Conservation (phyloP, 2,329 filamentous ascomycete species). For the Dactylonectria macrodidyma region DNA sequence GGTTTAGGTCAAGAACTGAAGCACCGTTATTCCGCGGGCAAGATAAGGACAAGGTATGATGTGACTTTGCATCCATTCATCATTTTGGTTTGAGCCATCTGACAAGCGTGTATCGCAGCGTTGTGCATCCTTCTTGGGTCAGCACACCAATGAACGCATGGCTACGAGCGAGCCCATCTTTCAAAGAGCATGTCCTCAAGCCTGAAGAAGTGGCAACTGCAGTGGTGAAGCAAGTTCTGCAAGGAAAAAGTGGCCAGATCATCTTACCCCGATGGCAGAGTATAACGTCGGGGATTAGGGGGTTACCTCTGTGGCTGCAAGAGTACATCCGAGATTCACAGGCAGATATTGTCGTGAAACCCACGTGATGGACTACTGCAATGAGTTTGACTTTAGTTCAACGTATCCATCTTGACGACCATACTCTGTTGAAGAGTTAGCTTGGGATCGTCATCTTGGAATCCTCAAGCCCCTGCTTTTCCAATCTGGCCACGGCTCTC, state of each 20-base stretch:
- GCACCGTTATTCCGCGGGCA: conserved; percentile 67
- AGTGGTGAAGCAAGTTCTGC: conserved; percentile 59
- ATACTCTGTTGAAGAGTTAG: too few species aligned
- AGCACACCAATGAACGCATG: conserved; percentile 38
- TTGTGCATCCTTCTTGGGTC: conserved; percentile 66
- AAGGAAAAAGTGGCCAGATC: conserved; percentile 57
- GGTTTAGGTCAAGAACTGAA: conserved; percentile 68
- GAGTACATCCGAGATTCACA: conserved; percentile 51
- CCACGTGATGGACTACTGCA: too few species aligned
- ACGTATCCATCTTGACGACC: too few species aligned
- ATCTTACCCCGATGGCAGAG: conserved; percentile 53
- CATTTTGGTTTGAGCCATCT: not conserved
- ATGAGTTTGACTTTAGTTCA: too few species aligned
- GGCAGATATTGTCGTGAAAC: not conserved
- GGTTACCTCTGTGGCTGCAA: conserved; percentile 37
- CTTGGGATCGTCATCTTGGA: too few species aligned
- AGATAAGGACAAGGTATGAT: conserved; percentile 7
- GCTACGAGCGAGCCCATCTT: conserved; percentile 39
- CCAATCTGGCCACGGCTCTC: too few species aligned
- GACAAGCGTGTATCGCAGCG: conserved; percentile 11
- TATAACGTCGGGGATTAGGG: conserved; percentile 21
- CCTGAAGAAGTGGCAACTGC: conserved; percentile 54
- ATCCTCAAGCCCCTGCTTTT: too few species aligned
- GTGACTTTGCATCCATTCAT: not conserved
- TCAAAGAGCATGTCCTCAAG: conserved; percentile 25